These are phyloP conservation scores for Citrus hindsii DNA, from an alignment of 345 rosid species.

Conservation along the genomic window DNA sequence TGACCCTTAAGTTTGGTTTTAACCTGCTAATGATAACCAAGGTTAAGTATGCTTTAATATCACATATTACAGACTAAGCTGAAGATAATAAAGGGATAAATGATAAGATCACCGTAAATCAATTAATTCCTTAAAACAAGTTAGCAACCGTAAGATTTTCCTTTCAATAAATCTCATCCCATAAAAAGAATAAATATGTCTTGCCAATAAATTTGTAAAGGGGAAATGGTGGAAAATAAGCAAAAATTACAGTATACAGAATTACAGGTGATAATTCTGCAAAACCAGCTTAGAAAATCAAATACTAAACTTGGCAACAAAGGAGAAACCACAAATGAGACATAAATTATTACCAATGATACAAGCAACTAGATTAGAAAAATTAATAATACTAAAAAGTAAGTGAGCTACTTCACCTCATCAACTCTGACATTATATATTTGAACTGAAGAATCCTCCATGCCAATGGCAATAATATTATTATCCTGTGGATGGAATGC, in stretches of 20 bases:
- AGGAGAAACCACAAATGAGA: background rate
- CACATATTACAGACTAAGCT: background rate
- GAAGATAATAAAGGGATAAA: background rate
- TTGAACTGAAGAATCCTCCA: slow-evolving; percentile 85
- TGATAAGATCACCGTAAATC: background rate
- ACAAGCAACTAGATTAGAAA: background rate
- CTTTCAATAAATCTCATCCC: background rate
- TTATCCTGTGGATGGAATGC: slow-evolving; percentile 91
- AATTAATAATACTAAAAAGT: background rate
- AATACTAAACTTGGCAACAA: background rate
- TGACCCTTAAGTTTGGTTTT: slow-evolving; percentile 79
- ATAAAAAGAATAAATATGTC: background rate
- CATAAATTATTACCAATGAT: background rate
- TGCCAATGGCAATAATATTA: slow-evolving; percentile 80
- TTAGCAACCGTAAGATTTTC: background rate
- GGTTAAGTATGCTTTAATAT: background rate
- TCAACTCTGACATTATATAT: slow-evolving; percentile 84
- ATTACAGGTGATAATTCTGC: no score
- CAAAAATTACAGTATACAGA: background rate
- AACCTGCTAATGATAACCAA: slow-evolving; percentile 40
- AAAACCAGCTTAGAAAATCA: background rate
- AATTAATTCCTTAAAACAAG: background rate
- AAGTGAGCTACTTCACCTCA: slow-evolving; percentile 43
- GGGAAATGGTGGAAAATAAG: background rate
- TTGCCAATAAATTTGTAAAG: background rate